phyloP scores from a whole-genome alignment of 345 rosid species.

The Melastoma malabathricum region DNA sequence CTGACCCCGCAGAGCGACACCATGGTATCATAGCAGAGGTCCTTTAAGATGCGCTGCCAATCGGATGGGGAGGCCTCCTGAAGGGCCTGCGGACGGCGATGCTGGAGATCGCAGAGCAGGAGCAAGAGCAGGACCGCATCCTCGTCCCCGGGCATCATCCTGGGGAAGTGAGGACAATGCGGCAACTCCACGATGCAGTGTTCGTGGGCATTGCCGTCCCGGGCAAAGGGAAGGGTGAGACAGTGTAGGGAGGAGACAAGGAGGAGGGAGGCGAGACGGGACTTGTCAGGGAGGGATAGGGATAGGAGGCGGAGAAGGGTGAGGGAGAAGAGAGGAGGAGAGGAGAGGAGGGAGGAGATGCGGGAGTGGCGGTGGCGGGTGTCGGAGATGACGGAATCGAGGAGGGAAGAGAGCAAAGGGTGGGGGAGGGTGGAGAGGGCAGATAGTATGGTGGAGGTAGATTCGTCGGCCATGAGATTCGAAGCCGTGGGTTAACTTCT shows the following conservation, averaged over 20 bases:
- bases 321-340: slow-evolving; percentile 66
- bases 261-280: slow-evolving; percentile 66
- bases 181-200: neutral
- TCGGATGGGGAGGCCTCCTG: slow-evolving; percentile 20
- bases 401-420: slow-evolving; percentile 35
- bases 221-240: slow-evolving; percentile 23
- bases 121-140: slow-evolving; percentile 69
- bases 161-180: no score
- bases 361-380: slow-evolving; percentile 46
- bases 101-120: slow-evolving; percentile 68
- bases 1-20: slow-evolving; percentile 30
- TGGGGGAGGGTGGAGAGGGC: slow-evolving; percentile 53
- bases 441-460: slow-evolving; percentile 24
- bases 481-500: slow-evolving; percentile 30
- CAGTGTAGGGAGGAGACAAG: slow-evolving; percentile 68
- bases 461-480: neutral
- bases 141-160: slow-evolving; percentile 28
- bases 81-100: slow-evolving; percentile 40
- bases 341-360: slow-evolving; percentile 56
- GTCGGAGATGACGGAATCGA: slow-evolving; percentile 32
- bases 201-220: no score
- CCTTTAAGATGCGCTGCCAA: slow-evolving; percentile 45
- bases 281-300: slow-evolving; percentile 48
- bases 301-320: slow-evolving; percentile 53
- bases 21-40: slow-evolving; percentile 16